Conservation (phyloP, 1,284 basidiomycete species). For the Irpex sp. region DNA sequence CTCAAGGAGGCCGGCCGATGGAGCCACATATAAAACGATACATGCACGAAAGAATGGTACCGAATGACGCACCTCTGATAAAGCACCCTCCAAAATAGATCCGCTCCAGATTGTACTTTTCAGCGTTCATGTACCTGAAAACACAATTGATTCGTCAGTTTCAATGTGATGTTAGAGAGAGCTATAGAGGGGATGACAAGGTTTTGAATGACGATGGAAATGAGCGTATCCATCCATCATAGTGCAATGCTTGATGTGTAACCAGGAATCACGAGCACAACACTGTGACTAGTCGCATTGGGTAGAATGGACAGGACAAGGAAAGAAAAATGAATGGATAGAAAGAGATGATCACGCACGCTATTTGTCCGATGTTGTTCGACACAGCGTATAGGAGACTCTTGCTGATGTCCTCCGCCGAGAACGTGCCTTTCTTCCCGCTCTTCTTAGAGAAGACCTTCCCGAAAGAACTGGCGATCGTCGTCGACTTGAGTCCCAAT, state of each 20-base stretch:
- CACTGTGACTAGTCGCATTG: not conserved
- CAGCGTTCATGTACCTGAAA: slow-evolving; percentile 96
- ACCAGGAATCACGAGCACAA: not conserved
- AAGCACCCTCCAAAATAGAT: slow-evolving; percentile 99
- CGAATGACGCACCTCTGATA: slow-evolving; percentile 76
- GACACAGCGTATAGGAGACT: slow-evolving; percentile 94
- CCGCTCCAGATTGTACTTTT: slow-evolving; percentile 95
- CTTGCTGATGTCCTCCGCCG: slow-evolving; percentile 92
- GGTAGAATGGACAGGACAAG: no score
- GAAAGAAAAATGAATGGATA: not conserved
- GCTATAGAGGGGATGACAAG: not conserved
- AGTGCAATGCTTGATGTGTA: not conserved
- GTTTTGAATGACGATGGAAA: no score
- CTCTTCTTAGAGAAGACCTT: slow-evolving; percentile 98
- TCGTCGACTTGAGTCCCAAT: slow-evolving; percentile 94
- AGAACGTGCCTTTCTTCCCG: slow-evolving; percentile 73
- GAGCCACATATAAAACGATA: not conserved
- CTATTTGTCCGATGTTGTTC: slow-evolving; percentile 99
- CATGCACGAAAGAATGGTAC: not conserved
- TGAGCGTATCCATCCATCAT: no score
- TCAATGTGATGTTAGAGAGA: not conserved
- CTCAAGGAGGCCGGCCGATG: not conserved
- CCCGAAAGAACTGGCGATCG: slow-evolving; percentile 97
- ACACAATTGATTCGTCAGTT: not conserved
- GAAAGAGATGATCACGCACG: slow-evolving; percentile 58